These are phyloP conservation scores for Fusarium tricinctum DNA, from an alignment of 2,329 filamentous ascomycete species.

Conservation along the genomic window DNA sequence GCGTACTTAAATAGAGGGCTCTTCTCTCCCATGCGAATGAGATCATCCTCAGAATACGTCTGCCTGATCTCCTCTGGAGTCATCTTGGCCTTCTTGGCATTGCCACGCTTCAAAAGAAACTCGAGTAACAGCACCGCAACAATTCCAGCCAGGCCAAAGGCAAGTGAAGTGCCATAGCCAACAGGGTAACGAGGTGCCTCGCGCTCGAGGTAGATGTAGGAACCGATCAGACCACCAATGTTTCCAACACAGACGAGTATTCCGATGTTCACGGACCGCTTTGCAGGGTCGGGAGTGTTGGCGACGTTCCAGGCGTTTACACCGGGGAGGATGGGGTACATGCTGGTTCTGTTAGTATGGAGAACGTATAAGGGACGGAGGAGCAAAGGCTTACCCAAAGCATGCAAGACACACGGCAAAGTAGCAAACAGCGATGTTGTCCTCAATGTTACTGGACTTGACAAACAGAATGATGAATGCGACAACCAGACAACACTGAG, in stretches of 20 bases:
- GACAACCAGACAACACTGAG: conserved; percentile 19
- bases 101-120: conserved; percentile 13
- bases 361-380: fast-evolving
- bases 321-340: conserved; percentile 59
- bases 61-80: conserved; percentile 9
- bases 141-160: conserved; percentile 19
- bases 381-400: conserved; percentile 6
- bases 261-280: conserved; percentile 59
- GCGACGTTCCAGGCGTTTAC: conserved; percentile 59
- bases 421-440: conserved; percentile 23
- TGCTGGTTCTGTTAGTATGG: background rate
- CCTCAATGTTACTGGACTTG: conserved; percentile 15
- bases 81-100: conserved; percentile 23
- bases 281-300: conserved; percentile 56
- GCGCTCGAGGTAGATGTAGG: conserved; percentile 23
- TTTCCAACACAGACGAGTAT: conserved; percentile 57
- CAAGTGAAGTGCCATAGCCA: conserved; percentile 23
- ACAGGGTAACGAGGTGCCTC: conserved; percentile 19
- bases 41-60: conserved; percentile 14
- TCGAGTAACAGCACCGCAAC: conserved; percentile 15
- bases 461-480: conserved; percentile 23
- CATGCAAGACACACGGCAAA: conserved; percentile 26
- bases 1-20: conserved; percentile 27
- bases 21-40: conserved; percentile 31
- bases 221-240: conserved; percentile 22